Evolutionary conservation across 2,329 filamentous ascomycete species (phyloP), one percentile per base, ranked within the genome.

Genomic region (Pseudopyrenochaeta lycopersici): DNA sequence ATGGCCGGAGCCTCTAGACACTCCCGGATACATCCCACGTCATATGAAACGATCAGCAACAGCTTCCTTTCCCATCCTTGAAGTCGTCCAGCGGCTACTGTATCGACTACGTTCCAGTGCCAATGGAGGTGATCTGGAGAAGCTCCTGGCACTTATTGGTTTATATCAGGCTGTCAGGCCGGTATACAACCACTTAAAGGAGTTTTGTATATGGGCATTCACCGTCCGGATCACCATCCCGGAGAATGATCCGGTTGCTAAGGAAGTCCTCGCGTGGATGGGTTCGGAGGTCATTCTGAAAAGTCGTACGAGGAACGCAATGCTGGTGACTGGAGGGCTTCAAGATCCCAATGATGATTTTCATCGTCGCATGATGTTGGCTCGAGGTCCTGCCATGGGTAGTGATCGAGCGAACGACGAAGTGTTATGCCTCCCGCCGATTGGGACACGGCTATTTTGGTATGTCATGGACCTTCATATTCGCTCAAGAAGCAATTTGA

Each of bases 191-290:
- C 51, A 58, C 17, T 10, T 67, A 3, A 69, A 62, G 21, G 54
- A 62, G 2, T 47, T 67, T 15, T 54, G 61, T 20, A 29, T 60
- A 17, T 62, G 62, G 56, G 58, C 61, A 0, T 58, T 59, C 23
- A 70, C 68, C 7, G 61, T 64, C 5, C 54, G 64, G 20, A 45
- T 70, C 15, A 63, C 57, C 0, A 63, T 72, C 15, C 50, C 66
- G 0, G 69, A 71, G 30, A 36, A 35, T 14, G 67, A 72, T 33
- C 56, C 66, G 7, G 47, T 69, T 23, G 66, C 62, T 4, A 63
- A 53, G 40, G 68, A 72, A 4, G 51, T 72, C 2, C 21, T 71
- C 18, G 57, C 57, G 7, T 72, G 66, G 67, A 66, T 72, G 58
- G 59, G 59, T 11, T 40, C 61, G 2, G 46, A 70, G 27, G 66